Evolutionary conservation across 805 yeast genomes (phyloP), one percentile per base, ranked within the genome.

Genomic region (Scheffersomyces stipitis): DNA sequence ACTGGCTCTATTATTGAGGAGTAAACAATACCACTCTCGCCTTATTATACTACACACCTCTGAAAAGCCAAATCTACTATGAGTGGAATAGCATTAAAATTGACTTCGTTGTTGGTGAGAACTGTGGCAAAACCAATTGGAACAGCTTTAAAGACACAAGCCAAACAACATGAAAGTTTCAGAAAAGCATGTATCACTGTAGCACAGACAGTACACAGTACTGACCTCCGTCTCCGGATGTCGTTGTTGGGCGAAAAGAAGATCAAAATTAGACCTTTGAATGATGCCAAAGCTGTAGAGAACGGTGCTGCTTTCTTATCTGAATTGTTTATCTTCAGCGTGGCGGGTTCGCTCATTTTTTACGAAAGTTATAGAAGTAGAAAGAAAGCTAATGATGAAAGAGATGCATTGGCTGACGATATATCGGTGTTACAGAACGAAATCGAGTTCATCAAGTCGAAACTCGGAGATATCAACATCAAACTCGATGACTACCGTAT

Each of bases 101-200:
- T 86, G 47, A 78, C 87, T 8, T 75, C 90, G 16, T 71, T 86
- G 36, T 70, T 85, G 36, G 76, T 86, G 5, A 62, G 90, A 44
- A 86, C 91, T 26, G 66, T 86, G 29, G 83, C 95, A 26, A 86
- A 83, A 55, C 96, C 96, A 1, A 72, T 86, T 20, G 87, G 91
- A 3, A 80, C 72, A 39, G 67, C 79, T 2, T 67, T 87, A 38
- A 87, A 86, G 54, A 66, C 77, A 13, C 88, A 83, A 51, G 93
- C 95, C 13, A 79, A 80, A 46, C 82, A 83, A 37, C 87, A 83
- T 52, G 83, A 80, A 4, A 42, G 58, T 3, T 86, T 87, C 60
- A 73, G 80, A 37, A 65, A 61, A 26, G 45, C 74, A 1, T 87
- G 96, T 55, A 81, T 87, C 14, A 56, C 58, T 8, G 66, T 86